Conservation (phyloP, 2,329 filamentous ascomycete species). For the Orbilia ellipsospora region DNA sequence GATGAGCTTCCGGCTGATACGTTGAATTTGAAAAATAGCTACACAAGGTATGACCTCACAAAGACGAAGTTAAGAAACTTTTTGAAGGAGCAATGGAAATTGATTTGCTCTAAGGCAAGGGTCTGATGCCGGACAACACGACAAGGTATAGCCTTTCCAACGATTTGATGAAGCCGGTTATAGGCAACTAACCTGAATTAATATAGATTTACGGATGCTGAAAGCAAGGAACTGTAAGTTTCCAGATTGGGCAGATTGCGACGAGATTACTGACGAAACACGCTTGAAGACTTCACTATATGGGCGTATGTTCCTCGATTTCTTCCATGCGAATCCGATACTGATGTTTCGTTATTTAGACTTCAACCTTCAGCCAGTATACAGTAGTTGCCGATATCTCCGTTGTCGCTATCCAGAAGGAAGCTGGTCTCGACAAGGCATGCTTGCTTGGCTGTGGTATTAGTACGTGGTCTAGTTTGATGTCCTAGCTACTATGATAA, state of each 20-base stretch:
- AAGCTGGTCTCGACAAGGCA: slow-evolving; percentile 94
- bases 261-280: no score
- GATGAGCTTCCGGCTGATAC: not conserved
- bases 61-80: not conserved
- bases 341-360: slow-evolving; percentile 61
- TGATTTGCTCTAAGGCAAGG: slow-evolving; percentile 61
- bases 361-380: slow-evolving; percentile 98
- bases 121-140: slow-evolving; percentile 97
- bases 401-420: slow-evolving; percentile 88
- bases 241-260: not conserved
- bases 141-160: slow-evolving; percentile 67
- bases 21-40: slow-evolving; percentile 63
- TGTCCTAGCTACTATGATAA: not conserved
- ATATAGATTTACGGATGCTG: slow-evolving; percentile 21
- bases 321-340: not conserved
- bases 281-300: slow-evolving; percentile 83
- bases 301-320: slow-evolving; percentile 70
- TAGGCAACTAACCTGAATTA: not conserved
- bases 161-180: no score
- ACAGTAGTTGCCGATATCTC: slow-evolving; percentile 99
- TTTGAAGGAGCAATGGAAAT: not conserved
- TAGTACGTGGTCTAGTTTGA: slow-evolving; percentile 64
- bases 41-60: slow-evolving; percentile 77
- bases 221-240: slow-evolving; percentile 40
- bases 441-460: slow-evolving; percentile 98